Percentiles rank a stretch among this genome's conserved stretches.
Conservation (phyloP, 83 land plant species). For the Picea engelmannii region DNA sequence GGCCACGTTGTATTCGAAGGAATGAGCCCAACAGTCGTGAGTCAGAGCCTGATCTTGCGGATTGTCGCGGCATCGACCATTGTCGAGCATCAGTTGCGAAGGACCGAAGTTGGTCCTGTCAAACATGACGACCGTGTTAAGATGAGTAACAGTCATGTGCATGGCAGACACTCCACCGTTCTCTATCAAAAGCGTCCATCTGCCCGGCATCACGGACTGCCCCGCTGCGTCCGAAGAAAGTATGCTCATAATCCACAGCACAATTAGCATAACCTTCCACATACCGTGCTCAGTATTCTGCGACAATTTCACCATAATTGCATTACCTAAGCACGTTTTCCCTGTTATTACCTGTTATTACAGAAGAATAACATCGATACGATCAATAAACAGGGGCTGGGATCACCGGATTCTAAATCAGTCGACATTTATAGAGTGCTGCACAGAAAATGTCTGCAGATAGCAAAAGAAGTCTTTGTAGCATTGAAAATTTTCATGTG, state of each 20-base stretch:
- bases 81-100: constrained; percentile 32
- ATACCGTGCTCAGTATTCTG: no score
- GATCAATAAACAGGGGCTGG: no score
- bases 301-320: no score
- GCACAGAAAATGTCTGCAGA: no score
- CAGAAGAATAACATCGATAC: no score
- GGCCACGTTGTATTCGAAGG: constrained; percentile 52
- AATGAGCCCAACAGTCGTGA: constrained; percentile 66
- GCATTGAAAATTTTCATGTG: no score
- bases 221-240: neutral
- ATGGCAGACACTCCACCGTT: constrained; percentile 32
- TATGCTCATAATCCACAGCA: neutral
- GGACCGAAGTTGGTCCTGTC: constrained; percentile 35
- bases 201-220: constrained; percentile 10
- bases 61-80: constrained; percentile 25
- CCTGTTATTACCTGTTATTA: no score
- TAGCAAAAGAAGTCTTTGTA: no score
- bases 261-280: no score
- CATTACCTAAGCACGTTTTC: no score
- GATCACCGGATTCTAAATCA: no score
- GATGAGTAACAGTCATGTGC: constrained; percentile 23
- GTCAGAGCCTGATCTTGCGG: constrained; percentile 20
- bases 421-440: no score
- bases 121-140: constrained; percentile 28
- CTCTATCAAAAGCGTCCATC: constrained; percentile 23